phyloP scores from a whole-genome alignment of 768 basidiomycete species.

The Auricularia auricula-judae region DNA sequence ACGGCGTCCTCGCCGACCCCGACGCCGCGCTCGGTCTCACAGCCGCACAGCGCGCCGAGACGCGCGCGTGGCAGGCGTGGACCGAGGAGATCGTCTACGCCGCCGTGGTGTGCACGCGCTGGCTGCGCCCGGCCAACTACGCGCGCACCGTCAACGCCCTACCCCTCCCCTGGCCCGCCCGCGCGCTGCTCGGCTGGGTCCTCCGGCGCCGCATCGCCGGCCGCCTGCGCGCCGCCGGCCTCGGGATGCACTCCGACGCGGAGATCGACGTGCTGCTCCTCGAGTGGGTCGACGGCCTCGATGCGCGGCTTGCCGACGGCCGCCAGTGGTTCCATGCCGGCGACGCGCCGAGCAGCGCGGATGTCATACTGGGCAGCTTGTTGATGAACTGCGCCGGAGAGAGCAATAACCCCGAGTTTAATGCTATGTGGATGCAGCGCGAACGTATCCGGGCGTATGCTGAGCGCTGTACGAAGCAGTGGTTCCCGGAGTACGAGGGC shows the following conservation, averaged over 20 bases:
- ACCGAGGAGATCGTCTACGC: slow-evolving; percentile 21
- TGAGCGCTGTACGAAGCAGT: neutral
- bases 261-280: slow-evolving; percentile 20
- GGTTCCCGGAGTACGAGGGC: neutral
- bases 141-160: slow-evolving; percentile 8
- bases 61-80: slow-evolving; percentile 23
- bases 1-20: slow-evolving; percentile 16
- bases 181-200: slow-evolving; percentile 15
- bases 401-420: neutral
- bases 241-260: slow-evolving; percentile 23
- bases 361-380: neutral
- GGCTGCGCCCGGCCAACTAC: slow-evolving; percentile 20
- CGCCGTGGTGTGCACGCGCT: slow-evolving; percentile 21
- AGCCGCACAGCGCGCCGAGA: slow-evolving; percentile 19
- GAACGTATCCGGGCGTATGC: neutral
- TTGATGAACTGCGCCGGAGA: neutral
- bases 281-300: slow-evolving; percentile 21
- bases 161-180: slow-evolving; percentile 11
- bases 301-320: slow-evolving; percentile 13
- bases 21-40: slow-evolving; percentile 16
- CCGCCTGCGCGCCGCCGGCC: slow-evolving; percentile 14
- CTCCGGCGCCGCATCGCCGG: slow-evolving; percentile 12
- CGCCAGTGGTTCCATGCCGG: neutral
- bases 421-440: neutral
- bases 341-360: neutral